Evolutionary conservation across 2,329 filamentous ascomycete species (phyloP).

Genomic region (Dactylellina haptotyla): DNA sequence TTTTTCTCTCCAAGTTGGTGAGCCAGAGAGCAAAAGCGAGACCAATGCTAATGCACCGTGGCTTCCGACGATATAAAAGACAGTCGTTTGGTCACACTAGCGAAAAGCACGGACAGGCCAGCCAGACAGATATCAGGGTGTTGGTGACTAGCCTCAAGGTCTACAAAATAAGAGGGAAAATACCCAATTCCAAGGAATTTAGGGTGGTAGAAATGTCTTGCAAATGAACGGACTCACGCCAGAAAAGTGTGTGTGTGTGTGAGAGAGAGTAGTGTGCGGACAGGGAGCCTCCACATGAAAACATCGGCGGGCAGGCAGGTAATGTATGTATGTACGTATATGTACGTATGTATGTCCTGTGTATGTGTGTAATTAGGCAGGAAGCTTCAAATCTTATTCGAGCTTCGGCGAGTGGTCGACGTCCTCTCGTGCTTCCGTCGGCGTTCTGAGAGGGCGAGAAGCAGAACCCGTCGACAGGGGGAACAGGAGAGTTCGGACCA

Average conservation of each 20-base stretch:
- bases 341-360: too few species aligned
- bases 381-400: too few species aligned
- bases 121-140: background rate
- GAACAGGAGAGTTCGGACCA: background rate
- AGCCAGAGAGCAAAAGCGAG: background rate
- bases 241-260: too few species aligned
- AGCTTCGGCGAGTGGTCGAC: background rate
- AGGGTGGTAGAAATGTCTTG: constrained; percentile 3
- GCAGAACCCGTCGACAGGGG: background rate
- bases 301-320: too few species aligned
- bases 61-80: constrained; percentile 41
- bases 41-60: constrained; percentile 11
- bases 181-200: too few species aligned
- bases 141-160: too few species aligned
- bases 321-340: too few species aligned
- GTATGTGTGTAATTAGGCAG: too few species aligned
- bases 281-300: too few species aligned
- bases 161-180: too few species aligned
- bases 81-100: constrained; percentile 22
- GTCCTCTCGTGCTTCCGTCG: background rate
- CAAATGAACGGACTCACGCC: too few species aligned
- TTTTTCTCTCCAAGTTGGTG: background rate
- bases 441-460: background rate
- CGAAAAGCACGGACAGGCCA: constrained; percentile 18
- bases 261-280: too few species aligned